These are phyloP conservation scores for Perkinsus chesapeaki DNA, from an alignment of 169 alveolate species.

Conservation along the genomic window DNA sequence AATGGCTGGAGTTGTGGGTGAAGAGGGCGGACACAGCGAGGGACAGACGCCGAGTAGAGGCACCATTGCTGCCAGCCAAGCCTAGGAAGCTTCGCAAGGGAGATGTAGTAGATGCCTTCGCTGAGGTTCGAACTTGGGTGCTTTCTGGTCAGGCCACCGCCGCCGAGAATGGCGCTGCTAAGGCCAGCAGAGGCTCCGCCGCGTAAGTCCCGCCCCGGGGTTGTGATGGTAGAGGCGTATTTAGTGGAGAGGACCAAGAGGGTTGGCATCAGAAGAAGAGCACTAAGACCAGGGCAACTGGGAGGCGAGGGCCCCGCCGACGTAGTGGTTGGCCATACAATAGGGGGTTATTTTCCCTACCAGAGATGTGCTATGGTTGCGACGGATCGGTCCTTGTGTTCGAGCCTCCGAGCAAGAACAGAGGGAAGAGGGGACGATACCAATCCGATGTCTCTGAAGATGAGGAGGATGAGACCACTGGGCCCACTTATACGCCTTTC, in stretches of 20 bases:
- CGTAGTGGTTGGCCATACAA: neutral
- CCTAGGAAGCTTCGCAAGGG: neutral
- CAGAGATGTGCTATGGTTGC: neutral
- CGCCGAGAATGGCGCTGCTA: neutral
- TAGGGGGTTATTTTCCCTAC: neutral
- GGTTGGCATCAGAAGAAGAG: neutral
- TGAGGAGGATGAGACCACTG: neutral
- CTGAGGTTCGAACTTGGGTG: neutral
- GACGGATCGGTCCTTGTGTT: neutral
- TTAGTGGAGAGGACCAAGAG: neutral
- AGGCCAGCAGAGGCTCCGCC: neutral
- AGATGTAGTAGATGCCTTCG: neutral
- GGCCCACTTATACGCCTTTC: neutral
- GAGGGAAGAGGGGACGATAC: neutral
- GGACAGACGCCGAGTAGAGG: neutral
- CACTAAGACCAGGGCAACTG: neutral
- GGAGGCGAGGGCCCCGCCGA: neutral
- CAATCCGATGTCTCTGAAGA: neutral
- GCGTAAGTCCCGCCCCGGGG: too few species aligned
- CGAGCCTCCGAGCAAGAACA: neutral
- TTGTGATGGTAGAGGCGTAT: neutral
- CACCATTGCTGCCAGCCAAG: neutral
- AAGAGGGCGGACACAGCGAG: neutral
- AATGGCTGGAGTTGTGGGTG: neutral
- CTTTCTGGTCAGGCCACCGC: neutral